Conservation (phyloP, 2,329 filamentous ascomycete species). For the Capronia americana region DNA sequence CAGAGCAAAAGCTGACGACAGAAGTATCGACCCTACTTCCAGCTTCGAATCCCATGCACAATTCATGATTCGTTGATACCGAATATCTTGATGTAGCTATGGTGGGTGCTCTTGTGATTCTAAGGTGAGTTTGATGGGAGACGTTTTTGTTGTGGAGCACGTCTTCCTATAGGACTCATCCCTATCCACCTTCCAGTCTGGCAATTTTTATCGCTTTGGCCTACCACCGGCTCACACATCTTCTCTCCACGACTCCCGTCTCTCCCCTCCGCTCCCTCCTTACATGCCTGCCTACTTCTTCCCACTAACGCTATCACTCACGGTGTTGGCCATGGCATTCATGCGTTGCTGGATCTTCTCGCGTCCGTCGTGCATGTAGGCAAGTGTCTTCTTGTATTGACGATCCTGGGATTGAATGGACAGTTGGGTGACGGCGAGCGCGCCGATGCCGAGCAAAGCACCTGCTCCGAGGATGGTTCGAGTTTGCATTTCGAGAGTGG, state of each 20-base stretch:
- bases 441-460: conserved; percentile 33
- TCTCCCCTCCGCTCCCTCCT: neutral
- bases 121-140: neutral
- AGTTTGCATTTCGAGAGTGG: conserved; percentile 32
- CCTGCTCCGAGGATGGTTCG: conserved; percentile 33
- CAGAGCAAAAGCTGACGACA: neutral
- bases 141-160: neutral
- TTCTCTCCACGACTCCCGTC: neutral
- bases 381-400: conserved; percentile 40
- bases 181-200: neutral
- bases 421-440: conserved; percentile 37
- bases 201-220: neutral
- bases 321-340: conserved; percentile 25
- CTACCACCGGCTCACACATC: neutral
- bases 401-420: conserved; percentile 39
- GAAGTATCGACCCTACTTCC: neutral
- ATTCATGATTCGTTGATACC: neutral
- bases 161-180: neutral
- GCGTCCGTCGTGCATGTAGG: conserved; percentile 40
- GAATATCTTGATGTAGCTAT: neutral
- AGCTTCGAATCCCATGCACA: neutral
- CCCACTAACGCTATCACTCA: conserved; percentile 4
- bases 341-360: conserved; percentile 37
- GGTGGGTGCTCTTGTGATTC: neutral
- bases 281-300: conserved; percentile 25